These are phyloP conservation scores for Pythium chondricola DNA, from an alignment of 352 stramenopile species.

Conservation along the genomic window DNA sequence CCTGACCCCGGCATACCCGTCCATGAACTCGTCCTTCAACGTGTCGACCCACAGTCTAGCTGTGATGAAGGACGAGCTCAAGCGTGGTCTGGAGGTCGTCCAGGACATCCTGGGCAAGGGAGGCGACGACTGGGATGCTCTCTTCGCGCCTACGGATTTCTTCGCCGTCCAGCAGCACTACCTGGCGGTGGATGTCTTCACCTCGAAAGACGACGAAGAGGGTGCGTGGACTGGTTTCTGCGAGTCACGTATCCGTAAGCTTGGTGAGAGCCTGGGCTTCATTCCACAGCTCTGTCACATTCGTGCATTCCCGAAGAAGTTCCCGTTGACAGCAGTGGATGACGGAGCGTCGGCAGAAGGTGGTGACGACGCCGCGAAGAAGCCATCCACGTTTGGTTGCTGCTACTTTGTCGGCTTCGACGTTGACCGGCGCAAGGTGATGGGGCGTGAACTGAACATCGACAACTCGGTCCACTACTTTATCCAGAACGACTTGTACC, in stretches of 20 bases:
- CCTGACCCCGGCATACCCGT: slow-evolving; percentile 97
- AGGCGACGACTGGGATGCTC: slow-evolving; percentile 62
- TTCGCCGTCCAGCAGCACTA: slow-evolving; percentile 88
- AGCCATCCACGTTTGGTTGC: slow-evolving; percentile 50
- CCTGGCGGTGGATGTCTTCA: slow-evolving; percentile 89
- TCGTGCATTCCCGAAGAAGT: slow-evolving; percentile 85
- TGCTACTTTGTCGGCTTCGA: slow-evolving; percentile 87
- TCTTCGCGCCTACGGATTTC: slow-evolving; percentile 84
- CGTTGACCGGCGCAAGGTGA: slow-evolving; percentile 71
- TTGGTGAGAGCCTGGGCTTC: slow-evolving; percentile 85
- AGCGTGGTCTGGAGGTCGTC: slow-evolving; percentile 67
- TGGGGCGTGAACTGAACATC: slow-evolving; percentile 76
- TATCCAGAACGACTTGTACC: slow-evolving; percentile 85
- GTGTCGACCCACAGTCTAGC: slow-evolving; percentile 93
- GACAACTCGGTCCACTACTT: slow-evolving; percentile 86
- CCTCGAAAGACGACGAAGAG: slow-evolving; percentile 84
- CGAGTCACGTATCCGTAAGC: slow-evolving; percentile 89
- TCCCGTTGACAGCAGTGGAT: slow-evolving; percentile 57
- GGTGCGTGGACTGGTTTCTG: slow-evolving; percentile 92
- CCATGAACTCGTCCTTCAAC: slow-evolving; percentile 99
- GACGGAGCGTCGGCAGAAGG: slow-evolving; percentile 1
- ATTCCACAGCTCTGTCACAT: slow-evolving; percentile 73
- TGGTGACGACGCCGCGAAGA: slow-evolving; percentile 17
- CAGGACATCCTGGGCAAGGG: slow-evolving; percentile 83
- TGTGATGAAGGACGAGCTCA: slow-evolving; percentile 93